Evolutionary conservation across 2,329 filamentous ascomycete genomes (phyloP), one percentile per base, ranked within the genome.

Genomic region (Ophiognomonia clavigignenti-juglandacearum): DNA sequence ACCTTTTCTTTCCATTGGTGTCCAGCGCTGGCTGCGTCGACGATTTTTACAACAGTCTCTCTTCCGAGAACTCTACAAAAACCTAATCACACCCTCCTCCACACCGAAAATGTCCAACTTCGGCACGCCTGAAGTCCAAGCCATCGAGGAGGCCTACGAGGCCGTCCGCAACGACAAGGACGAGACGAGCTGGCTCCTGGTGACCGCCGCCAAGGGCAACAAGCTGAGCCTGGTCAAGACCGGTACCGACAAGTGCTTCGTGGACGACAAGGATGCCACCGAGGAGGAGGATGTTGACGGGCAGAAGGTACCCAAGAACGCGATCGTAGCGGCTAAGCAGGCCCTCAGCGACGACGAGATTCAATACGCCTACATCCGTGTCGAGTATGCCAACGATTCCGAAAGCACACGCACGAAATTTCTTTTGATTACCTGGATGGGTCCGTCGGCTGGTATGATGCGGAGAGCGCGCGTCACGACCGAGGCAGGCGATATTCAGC

Each of bases 301-400:
- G 57, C 58, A 60, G 20, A 72, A 82, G 63, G 80, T 81, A 43
- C 78, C 82, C 62, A 85, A 85, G 68, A 80, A 74, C 65, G 82
- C 70, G 60, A 72, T 83, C 29, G 77, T 85, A 27, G 23, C 13
- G 66, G 70, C 86, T 52, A 68, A 71, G n/a, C 58, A 58, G 26
- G 65, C 70, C 53, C 69, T 86, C 10, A 80, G 82, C 61, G 72
- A 80, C 58, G 59, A 61, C 29, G 73, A 83, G 64, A 82, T 82
- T 46, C 78, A 83, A 63, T 86, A 85, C 68, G 82, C 72, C 46
- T 85, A 85, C 67, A 77, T 71, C 56, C 77, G 80, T 24, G 69
- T 84, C 62, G 80, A 85, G 69, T 80, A 86, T 63, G 82, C 82
- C 61, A 86, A 86, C 68, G 83, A 87, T 63, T 78, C 78, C 54